These are phyloP conservation scores for Crithidia brevicula DNA, from an alignment of 208 protist genomes.

Conservation along the genomic window DNA sequence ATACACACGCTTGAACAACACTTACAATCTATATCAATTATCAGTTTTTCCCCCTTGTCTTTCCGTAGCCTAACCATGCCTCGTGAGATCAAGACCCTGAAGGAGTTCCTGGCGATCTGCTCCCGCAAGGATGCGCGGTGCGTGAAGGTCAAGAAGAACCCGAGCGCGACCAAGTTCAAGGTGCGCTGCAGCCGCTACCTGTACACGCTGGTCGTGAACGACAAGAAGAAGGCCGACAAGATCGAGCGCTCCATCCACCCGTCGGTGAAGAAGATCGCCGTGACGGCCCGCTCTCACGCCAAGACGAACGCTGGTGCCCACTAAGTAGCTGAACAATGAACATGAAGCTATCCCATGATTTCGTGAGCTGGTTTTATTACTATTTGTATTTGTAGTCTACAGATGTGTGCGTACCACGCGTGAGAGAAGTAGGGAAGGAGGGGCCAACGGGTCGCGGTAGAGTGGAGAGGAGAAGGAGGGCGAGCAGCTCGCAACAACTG, in stretches of 20 bases:
- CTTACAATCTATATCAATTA: too few species aligned
- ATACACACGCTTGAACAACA: too few species aligned
- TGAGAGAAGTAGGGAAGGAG: too few species aligned
- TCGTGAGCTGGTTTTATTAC: too few species aligned
- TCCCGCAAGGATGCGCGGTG: slow-evolving; percentile 91
- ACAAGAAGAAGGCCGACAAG: slow-evolving; percentile 93
- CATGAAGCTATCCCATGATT: too few species aligned
- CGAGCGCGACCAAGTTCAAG: slow-evolving; percentile 92
- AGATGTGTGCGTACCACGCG: too few species aligned
- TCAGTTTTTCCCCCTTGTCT: slow-evolving; percentile 15
- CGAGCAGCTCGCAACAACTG: too few species aligned
- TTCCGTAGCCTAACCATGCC: slow-evolving; percentile 57
- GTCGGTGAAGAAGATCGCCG: slow-evolving; percentile 89
- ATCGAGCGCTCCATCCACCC: slow-evolving; percentile 93
- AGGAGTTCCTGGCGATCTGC: slow-evolving; percentile 94
- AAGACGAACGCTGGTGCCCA: slow-evolving; percentile 75
- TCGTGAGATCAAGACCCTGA: slow-evolving; percentile 92
- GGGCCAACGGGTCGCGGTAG: too few species aligned
- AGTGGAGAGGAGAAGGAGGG: too few species aligned
- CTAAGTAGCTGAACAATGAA: slow-evolving; percentile 4
- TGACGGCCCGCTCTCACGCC: slow-evolving; percentile 84
- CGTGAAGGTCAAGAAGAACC: slow-evolving; percentile 94
- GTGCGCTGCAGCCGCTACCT: slow-evolving; percentile 93
- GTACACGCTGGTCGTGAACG: slow-evolving; percentile 91
- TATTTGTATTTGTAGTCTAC: too few species aligned